Evolutionary conservation across 2,329 filamentous ascomycete species (phyloP), one percentile per base, ranked within the genome.

Genomic region (Coleophoma eucalyptorum): DNA sequence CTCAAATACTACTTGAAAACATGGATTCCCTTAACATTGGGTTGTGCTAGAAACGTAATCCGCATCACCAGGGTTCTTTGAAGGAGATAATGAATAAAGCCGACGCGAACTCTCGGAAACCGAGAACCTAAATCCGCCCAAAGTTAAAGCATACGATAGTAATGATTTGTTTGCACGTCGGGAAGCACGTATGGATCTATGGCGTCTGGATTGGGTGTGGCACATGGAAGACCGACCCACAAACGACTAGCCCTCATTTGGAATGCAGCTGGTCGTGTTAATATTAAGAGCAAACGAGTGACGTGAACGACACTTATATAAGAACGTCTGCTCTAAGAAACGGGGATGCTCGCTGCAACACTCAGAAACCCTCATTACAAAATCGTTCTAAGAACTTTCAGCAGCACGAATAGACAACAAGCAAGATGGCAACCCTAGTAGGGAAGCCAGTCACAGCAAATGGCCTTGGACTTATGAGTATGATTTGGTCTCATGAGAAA

Each of bases 391-490:
- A 5, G 31, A 26, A 8, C 31, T 16, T 6, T 44, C 11, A 12
- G 16, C 13, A 20, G 21, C 11, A 7, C 41, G 15, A 20, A 19
- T 13, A 20, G n/a, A 11, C 18, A 21, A 31, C 4, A 15, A 32
- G 18, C 40, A 33, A 18, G 35, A 58, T 57, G 55, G n/a, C 46
- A 43, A 50, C 45, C 31, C 46, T 58, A 1, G 46, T 71, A 20
- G 71, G 70, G 56, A 74, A 72, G 55, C 61, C 70, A 59, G 67
- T 81, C 46, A 76, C 77, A 49, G 61, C 67, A 32, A 75, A 76
- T 43, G 80, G 79, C 63, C 79, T 72, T 58, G 79, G 79, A 55
- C 70, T 81, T 37, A 79, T 82, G 47, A 38, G 45, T 44, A 21
- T 19, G 33, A 31, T 32, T 18, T 35, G 16, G 19, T 35, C 15